Conservation (phyloP, 2,329 filamentous ascomycete species). For the Amesomyces nigricolor region DNA sequence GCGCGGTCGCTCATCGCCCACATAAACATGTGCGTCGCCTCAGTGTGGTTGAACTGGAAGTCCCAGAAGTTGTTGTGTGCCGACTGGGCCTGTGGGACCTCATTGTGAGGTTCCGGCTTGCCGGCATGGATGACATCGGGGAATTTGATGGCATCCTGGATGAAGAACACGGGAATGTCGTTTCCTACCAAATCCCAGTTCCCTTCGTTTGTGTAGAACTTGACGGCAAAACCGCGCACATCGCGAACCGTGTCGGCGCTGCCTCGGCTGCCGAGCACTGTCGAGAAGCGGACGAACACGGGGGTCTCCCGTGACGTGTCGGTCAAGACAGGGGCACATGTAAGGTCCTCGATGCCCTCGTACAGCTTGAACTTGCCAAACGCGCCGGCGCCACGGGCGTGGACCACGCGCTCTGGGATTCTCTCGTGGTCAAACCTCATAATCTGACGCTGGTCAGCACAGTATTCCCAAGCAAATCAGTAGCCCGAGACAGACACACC, state of each 20-base stretch:
- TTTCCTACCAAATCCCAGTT: constrained; percentile 73
- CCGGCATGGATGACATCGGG: constrained; percentile 58
- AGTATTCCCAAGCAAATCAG: too few species aligned
- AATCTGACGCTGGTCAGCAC: constrained; percentile 46
- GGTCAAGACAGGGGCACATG: constrained; percentile 49
- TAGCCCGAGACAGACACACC: constrained; percentile 30
- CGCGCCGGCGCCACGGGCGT: constrained; percentile 31
- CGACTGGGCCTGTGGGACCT: constrained; percentile 64
- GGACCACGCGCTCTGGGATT: constrained; percentile 33
- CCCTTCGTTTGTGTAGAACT: constrained; percentile 72
- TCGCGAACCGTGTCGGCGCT: constrained; percentile 80
- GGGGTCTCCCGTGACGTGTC: constrained; percentile 47
- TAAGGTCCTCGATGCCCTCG: constrained; percentile 58
- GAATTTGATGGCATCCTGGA: constrained; percentile 70
- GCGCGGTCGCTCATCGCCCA: constrained; percentile 72
- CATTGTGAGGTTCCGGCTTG: constrained; percentile 66
- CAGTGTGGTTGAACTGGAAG: constrained; percentile 60
- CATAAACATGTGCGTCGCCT: constrained; percentile 73
- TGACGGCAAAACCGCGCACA: constrained; percentile 72
- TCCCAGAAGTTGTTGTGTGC: constrained; percentile 78
- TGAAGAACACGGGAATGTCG: constrained; percentile 71
- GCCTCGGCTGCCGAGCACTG: constrained; percentile 67
- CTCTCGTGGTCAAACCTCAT: constrained; percentile 64
- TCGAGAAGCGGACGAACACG: constrained; percentile 71
- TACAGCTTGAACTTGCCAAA: constrained; percentile 56